These are phyloP conservation scores for Coccinonectria pachysandricola DNA, from an alignment of 2,329 filamentous ascomycete species.

Conservation along the genomic window DNA sequence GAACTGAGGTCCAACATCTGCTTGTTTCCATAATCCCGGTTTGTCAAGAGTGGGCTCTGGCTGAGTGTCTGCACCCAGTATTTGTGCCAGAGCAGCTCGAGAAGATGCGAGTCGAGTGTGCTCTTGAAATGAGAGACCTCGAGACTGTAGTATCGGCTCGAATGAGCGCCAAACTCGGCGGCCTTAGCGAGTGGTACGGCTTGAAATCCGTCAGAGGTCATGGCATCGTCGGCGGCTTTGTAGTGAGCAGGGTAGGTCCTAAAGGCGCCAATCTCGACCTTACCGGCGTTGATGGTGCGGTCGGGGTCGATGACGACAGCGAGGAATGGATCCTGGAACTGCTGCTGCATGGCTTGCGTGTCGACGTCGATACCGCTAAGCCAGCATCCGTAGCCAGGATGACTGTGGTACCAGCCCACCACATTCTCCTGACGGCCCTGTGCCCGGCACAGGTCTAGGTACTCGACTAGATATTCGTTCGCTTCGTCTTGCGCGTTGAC, in stretches of 20 bases:
- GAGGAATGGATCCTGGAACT: conserved; percentile 80
- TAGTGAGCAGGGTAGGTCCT: conserved; percentile 75
- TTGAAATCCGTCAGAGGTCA: conserved; percentile 48
- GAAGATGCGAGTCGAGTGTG: conserved; percentile 72
- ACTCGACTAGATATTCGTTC: conserved; percentile 93
- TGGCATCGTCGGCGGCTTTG: conserved; percentile 32
- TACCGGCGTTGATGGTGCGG: conserved; percentile 85
- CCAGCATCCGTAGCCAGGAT: conserved; percentile 98
- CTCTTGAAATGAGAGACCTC: conserved; percentile 94
- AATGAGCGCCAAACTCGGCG: conserved; percentile 90
- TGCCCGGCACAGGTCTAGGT: conserved; percentile 65
- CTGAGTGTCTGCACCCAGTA: conserved; percentile 97
- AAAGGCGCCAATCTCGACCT: conserved; percentile 96
- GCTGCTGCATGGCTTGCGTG: conserved; percentile 79
- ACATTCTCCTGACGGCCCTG: conserved; percentile 78
- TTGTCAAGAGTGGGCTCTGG: conserved; percentile 80
- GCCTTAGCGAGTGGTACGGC: conserved; percentile 87
- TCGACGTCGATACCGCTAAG: conserved; percentile 89
- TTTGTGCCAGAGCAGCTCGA: conserved; percentile 94
- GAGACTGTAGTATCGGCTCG: conserved; percentile 80
- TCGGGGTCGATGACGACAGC: conserved; percentile 96
- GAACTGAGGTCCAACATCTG: conserved; percentile 81
- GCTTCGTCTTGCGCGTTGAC: conserved; percentile 95
- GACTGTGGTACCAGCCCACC: conserved; percentile 96
- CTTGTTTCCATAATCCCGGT: conserved; percentile 85